Base-by-base conservation (phyloP, 352 stramenopile genomes). In the Aphanomyces stellatus region DNA sequence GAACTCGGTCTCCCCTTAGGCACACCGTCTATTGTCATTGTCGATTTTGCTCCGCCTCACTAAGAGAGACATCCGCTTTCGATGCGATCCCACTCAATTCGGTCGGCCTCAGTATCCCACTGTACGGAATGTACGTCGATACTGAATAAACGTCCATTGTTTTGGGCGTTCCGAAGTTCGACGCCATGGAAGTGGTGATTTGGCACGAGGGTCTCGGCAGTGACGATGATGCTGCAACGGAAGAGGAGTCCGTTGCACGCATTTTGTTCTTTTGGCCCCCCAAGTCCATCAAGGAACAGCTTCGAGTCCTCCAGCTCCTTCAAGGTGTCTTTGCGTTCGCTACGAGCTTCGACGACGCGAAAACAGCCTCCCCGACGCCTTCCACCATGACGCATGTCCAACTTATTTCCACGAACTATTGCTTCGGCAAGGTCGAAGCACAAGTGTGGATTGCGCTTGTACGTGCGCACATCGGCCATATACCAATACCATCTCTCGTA, bases 121-220 rank as follows among this genome's bases (percentile, higher is more conserved):
- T n/a, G n/a, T 11, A n/a, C n/a, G 37, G 37, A 46, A 46, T n/a
- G n/a, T n/a, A n/a, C n/a, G n/a, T n/a, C n/a, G n/a, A n/a, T n/a
- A n/a, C n/a, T n/a, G n/a, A n/a, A n/a, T n/a, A n/a, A n/a, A n/a
- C n/a, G n/a, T n/a, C n/a, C n/a, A n/a, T n/a, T n/a, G n/a, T n/a
- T n/a, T n/a, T n/a, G n/a, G n/a, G n/a, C n/a, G n/a, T n/a, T n/a
- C n/a, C n/a, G n/a, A 46, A 46, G 37, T 46, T 46, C n/a, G n/a
- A n/a, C 2, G 37, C 37, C 2, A 62, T 62, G 53, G 53, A 62
- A 46, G 30, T 62, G n/a, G n/a, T 62, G 10, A 15, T 62, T 27
- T 62, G 53, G 53, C 53, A 62, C 27, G 53, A 62, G n/a, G 53
- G n/a, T 46, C 53, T 62, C 17, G 53, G 53, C 3, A 62, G 53